Conservation (phyloP, 176 grass and related monocot genomes). For the Ensete ventricosum region DNA sequence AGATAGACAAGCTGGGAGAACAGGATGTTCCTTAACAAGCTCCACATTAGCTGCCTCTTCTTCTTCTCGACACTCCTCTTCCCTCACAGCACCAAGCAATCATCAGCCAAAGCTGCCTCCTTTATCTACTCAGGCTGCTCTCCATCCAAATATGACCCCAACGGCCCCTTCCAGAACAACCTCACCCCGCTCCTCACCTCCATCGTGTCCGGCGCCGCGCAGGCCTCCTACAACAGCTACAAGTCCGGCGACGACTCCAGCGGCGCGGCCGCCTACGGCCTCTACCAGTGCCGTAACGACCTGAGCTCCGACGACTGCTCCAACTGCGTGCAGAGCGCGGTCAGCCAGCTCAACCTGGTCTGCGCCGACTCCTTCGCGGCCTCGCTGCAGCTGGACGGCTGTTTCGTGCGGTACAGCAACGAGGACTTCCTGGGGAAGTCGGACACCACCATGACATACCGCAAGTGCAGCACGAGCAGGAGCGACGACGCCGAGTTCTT, state of each 20-base stretch:
- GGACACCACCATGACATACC: constrained; percentile 58
- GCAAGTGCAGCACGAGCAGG: constrained; percentile 84
- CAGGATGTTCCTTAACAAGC: not conserved
- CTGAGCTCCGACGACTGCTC: constrained; percentile 45
- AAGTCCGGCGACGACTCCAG: constrained; percentile 4
- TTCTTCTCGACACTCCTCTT: not conserved
- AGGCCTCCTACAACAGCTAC: constrained; percentile 57
- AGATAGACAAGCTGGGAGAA: not conserved
- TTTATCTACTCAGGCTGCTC: constrained; percentile 89
- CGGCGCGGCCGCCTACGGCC: constrained; percentile 38
- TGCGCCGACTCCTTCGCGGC: constrained; percentile 56
- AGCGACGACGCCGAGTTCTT: constrained; percentile 57
- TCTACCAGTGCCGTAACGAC: constrained; percentile 88
- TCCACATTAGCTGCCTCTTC: not conserved
- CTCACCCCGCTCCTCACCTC: constrained; percentile 63
- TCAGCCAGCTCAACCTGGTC: constrained; percentile 47
- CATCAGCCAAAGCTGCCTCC: constrained; percentile 25
- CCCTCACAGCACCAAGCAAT: not conserved
- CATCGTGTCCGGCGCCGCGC: constrained; percentile 36
- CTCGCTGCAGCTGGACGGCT: constrained; percentile 87
- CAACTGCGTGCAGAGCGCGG: constrained; percentile 53
- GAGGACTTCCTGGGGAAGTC: constrained; percentile 51
- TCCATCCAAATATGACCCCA: constrained; percentile 57
- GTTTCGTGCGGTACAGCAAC: constrained; percentile 81
- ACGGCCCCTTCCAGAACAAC: constrained; percentile 41